Conservation (phyloP, 495 filamentous ascomycete genomes). For the Pseudotulostoma volvatum region DNA sequence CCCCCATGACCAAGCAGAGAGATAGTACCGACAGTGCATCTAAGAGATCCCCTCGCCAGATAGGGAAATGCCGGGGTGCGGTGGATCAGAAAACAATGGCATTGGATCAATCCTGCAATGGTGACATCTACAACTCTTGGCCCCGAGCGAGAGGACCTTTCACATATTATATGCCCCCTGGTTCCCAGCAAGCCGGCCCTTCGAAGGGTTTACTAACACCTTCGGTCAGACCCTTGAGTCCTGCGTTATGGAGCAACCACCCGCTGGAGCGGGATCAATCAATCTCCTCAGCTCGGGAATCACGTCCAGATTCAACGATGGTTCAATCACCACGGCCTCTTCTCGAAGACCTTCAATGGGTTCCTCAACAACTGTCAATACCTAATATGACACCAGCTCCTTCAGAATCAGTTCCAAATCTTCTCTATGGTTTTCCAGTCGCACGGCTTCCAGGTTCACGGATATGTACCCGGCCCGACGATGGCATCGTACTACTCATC, state of each 20-base stretch:
- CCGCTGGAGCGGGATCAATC: slow-evolving; percentile 18
- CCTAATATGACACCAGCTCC: slow-evolving; percentile 18
- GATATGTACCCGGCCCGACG: slow-evolving; percentile 6
- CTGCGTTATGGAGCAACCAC: slow-evolving; percentile 19
- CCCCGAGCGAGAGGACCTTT: slow-evolving; percentile 7
- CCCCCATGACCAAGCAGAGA: slow-evolving; percentile 4
- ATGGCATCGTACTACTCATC: slow-evolving; percentile 9
- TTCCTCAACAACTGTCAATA: slow-evolving; percentile 23
- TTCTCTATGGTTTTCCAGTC: slow-evolving; percentile 13
- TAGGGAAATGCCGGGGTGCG: slow-evolving; percentile 12
- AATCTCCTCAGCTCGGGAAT: slow-evolving; percentile 11
- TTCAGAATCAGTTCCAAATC: slow-evolving; percentile 15
- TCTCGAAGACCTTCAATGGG: slow-evolving; percentile 32
- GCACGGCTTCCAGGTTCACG: slow-evolving; percentile 7
- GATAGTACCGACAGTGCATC: slow-evolving; percentile 8
- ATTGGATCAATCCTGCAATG: slow-evolving; percentile 14
- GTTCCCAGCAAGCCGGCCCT: slow-evolving; percentile 12
- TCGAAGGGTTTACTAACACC: slow-evolving; percentile 25
- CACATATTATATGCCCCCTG: background rate
- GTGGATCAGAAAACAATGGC: slow-evolving; percentile 14
- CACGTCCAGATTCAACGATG: slow-evolving; percentile 15
- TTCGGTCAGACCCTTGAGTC: slow-evolving; percentile 23
- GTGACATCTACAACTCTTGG: slow-evolving; percentile 13
- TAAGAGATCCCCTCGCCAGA: slow-evolving; percentile 6
- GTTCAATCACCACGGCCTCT: slow-evolving; percentile 18